phyloP scores from a whole-genome alignment of 306 rosid genomes.

The barrel medic (Medicago truncatula) region DNA sequence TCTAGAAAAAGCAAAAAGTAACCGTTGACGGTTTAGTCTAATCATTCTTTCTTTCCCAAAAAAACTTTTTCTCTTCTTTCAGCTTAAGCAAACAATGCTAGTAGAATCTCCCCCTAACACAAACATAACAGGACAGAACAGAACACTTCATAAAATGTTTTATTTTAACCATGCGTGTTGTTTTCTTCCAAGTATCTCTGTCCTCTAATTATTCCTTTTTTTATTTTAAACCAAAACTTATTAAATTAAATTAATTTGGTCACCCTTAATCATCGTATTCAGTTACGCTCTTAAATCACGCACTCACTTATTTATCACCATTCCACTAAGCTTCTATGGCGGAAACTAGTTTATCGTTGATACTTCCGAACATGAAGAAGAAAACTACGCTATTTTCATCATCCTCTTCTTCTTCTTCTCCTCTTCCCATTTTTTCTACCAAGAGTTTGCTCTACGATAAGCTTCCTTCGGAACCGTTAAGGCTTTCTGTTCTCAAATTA shows the following conservation, averaged over 20 bases:
- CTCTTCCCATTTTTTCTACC: background rate
- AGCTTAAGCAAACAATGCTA: background rate
- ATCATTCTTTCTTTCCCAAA: background rate
- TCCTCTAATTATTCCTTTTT: background rate
- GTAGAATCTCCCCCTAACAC: too few species aligned
- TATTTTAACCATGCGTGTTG: conserved; percentile 57
- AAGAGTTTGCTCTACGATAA: conserved; percentile 45
- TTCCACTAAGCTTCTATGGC: background rate
- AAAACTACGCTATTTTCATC: background rate
- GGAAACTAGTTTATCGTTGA: background rate
- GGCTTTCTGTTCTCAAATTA: conserved; percentile 81
- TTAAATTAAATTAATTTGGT: too few species aligned
- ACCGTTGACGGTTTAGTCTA: background rate
- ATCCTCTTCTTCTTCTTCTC: conserved; percentile 4
- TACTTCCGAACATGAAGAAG: background rate
- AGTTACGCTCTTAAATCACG: background rate
- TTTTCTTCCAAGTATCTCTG: conserved; percentile 57
- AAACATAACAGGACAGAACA: too few species aligned
- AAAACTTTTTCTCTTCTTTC: background rate
- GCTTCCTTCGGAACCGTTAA: conserved; percentile 74
- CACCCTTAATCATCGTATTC: too few species aligned
- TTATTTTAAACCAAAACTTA: too few species aligned
- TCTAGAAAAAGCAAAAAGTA: background rate
- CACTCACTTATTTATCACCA: background rate
- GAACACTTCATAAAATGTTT: too few species aligned